Percentiles rank a stretch among this genome's conserved stretches.
These are phyloP conservation scores for Pyricularia sp. DNA, from an alignment of 2,329 filamentous ascomycete genomes.

Conservation along the genomic window DNA sequence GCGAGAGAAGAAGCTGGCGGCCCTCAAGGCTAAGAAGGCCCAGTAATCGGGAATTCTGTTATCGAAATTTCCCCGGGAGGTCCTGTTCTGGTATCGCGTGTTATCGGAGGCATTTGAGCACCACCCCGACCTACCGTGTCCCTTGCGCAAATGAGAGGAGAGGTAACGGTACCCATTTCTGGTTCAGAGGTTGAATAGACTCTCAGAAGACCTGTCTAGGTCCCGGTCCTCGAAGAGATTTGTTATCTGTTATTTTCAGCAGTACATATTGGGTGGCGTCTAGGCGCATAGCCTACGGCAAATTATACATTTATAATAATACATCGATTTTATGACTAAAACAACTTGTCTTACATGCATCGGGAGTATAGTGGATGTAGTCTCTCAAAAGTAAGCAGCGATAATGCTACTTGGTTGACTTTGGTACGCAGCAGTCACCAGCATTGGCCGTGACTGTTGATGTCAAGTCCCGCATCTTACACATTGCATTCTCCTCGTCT, in stretches of 20 bases:
- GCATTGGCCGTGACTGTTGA: conserved; percentile 34
- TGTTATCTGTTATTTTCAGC: background rate
- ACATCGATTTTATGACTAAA: background rate
- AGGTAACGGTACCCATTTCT: background rate
- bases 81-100: background rate
- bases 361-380: background rate
- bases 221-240: background rate
- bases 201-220: background rate
- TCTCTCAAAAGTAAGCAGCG: background rate
- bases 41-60: conserved; percentile 32
- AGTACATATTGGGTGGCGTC: background rate
- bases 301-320: background rate
- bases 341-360: background rate
- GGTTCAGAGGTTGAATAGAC: background rate
- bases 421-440: conserved; percentile 45
- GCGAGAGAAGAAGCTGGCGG: conserved; percentile 64
- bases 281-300: background rate
- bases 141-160: background rate
- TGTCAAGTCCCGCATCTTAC: conserved; percentile 32
- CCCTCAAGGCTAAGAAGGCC: conserved; percentile 58
- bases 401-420: conserved; percentile 14
- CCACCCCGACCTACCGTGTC: background rate
- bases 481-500: conserved; percentile 15
- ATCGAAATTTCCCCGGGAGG: too few relatives aligned
- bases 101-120: background rate